These are phyloP conservation scores for Sporobolomyces phaffii DNA, from an alignment of 768 basidiomycete genomes.

Conservation along the genomic window DNA sequence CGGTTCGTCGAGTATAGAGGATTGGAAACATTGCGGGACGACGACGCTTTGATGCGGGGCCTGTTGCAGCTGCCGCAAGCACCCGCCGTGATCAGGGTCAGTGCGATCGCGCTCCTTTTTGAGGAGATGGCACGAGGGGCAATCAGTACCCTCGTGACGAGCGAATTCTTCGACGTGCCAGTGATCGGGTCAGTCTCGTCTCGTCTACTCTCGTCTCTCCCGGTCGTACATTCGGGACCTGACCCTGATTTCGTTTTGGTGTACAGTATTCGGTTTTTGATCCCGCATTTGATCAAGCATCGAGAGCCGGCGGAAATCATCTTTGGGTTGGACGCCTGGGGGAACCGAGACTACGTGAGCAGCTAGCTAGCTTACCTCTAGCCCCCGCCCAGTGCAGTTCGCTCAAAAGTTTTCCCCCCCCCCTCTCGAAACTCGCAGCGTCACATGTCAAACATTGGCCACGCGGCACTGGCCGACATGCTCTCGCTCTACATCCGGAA, in stretches of 20 bases:
- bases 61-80: slow-evolving; percentile 18
- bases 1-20: neutral
- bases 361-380: no score
- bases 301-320: slow-evolving; percentile 8
- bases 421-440: slow-evolving; percentile 16
- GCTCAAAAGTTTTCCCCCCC: no score
- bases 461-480: slow-evolving; percentile 27
- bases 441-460: slow-evolving; percentile 8
- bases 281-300: slow-evolving; percentile 26
- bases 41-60: slow-evolving; percentile 16
- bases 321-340: slow-evolving; percentile 1
- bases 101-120: slow-evolving; percentile 14
- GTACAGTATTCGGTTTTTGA: slow-evolving; percentile 23
- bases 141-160: slow-evolving; percentile 4
- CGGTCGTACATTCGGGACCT: no score
- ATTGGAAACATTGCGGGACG: slow-evolving; percentile 3
- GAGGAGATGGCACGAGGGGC: slow-evolving; percentile 14
- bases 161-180: slow-evolving; percentile 23
- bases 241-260: no score
- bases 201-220: no score
- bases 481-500: slow-evolving; percentile 25
- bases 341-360: slow-evolving; percentile 21
- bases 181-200: slow-evolving; percentile 10
- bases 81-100: slow-evolving; percentile 21
- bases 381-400: no score